Evolutionary conservation across 495 filamentous ascomycete genomes (phyloP).

Genomic region (Talaromyces wortmannii): DNA sequence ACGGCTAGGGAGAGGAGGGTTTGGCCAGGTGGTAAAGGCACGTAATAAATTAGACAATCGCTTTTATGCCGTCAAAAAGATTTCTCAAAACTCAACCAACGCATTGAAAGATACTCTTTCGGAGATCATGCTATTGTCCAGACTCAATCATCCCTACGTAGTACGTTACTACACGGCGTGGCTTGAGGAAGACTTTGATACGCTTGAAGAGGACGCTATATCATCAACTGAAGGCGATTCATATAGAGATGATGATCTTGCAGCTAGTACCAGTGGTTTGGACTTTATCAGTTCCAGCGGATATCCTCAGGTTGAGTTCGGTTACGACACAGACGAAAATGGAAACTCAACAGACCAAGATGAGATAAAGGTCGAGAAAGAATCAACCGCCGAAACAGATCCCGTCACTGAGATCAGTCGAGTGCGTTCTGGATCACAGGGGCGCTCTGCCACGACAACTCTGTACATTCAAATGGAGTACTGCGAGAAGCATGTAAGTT

Average conservation of each 20-base stretch:
- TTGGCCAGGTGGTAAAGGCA: constrained; percentile 95
- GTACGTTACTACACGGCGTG: constrained; percentile 94
- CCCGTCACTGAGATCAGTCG: constrained; percentile 23
- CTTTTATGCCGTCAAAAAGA: constrained; percentile 95
- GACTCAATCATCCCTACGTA: constrained; percentile 91
- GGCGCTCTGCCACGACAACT: constrained; percentile 42
- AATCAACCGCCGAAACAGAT: constrained; percentile 10
- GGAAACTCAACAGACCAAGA: constrained; percentile 24
- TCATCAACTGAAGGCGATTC: constrained; percentile 49
- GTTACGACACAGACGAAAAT: constrained; percentile 60
- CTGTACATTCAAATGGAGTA: constrained; percentile 96
- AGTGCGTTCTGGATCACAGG: constrained; percentile 30
- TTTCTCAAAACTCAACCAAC: constrained; percentile 71
- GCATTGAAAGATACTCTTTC: constrained; percentile 82
- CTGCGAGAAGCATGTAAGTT: constrained; percentile 78
- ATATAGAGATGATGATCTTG: constrained; percentile 33
- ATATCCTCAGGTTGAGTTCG: constrained; percentile 74
- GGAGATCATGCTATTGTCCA: constrained; percentile 84
- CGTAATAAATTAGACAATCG: constrained; percentile 89
- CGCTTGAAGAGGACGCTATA: constrained; percentile 49
- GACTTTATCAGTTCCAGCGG: constrained; percentile 91
- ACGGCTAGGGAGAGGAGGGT: constrained; percentile 85
- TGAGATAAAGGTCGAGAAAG: constrained; percentile 13
- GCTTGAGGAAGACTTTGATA: constrained; percentile 68
- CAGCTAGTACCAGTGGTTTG: constrained; percentile 71